Evolutionary conservation across 305 asterid genomes (phyloP), one percentile per base, ranked within the genome.

Genomic region (Fraxinus paxiana): DNA sequence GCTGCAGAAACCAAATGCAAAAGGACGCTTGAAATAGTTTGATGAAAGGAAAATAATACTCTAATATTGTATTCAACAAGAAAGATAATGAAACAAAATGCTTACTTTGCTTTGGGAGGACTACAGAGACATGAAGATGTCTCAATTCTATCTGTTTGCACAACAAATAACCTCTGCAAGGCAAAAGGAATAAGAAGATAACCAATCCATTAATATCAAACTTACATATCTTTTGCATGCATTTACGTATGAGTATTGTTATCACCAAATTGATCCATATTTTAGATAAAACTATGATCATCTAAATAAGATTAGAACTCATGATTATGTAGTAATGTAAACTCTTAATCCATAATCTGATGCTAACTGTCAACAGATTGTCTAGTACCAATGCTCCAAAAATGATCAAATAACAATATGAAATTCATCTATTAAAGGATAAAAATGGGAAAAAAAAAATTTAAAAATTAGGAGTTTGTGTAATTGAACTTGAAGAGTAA

Each of bases 31-130:
- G 77, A 79, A 76, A 56, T 76, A 34, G 67, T 69, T 51, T 15
- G 48, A 78, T 74, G 78, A 17, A 41, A 79, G 69, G 65, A 74
- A 77, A 80, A 48, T 9, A 54, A 51, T 26, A 70, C 4, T 24
- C 24, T 63, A 41, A 34, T 43, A 46, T 13, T 17, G 37, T 63
- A 65, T 4, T 51, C 17, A 61, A 48, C 24, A 18, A 77, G 67
- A 76, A 28, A 70, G 56, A 76, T 74, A 78, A 51, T 46, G 76
- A 81, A 79, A 77, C 41, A 28, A 76, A 51, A 30, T 31, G 51
- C 92, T 78, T 91, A 94, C 99, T 87, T 94, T 82, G 85, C 98
- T 86, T 90, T 88, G 54, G 93, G 84, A 61, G 99, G 98, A 83
- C 83, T 92, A 80, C 92, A 76, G 75, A 96, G 91, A 88, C 99